These are phyloP conservation scores for Delphinella strobiligena DNA, from an alignment of 2,329 filamentous ascomycete species.

Conservation along the genomic window DNA sequence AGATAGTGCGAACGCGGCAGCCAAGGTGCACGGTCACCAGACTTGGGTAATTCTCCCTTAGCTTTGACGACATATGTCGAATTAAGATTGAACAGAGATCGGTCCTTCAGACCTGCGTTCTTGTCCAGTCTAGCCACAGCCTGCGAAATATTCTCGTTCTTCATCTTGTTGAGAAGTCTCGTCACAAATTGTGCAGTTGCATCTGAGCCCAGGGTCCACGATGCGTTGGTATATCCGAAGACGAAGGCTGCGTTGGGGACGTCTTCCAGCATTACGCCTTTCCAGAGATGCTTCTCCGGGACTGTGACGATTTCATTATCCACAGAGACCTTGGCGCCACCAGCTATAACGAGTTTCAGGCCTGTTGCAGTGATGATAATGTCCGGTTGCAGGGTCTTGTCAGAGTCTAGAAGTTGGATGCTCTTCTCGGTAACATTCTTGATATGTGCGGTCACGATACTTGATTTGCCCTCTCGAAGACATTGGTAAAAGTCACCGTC, in stretches of 20 bases:
- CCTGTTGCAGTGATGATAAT: slow-evolving; percentile 56
- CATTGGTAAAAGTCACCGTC: slow-evolving; percentile 47
- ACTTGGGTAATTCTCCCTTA: slow-evolving; percentile 33
- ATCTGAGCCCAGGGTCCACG: slow-evolving; percentile 53
- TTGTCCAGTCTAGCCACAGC: slow-evolving; percentile 34
- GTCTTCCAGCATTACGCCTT: slow-evolving; percentile 48
- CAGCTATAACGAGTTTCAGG: slow-evolving; percentile 43
- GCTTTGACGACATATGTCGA: slow-evolving; percentile 41
- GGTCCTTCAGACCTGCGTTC: slow-evolving; percentile 25
- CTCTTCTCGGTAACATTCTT: slow-evolving; percentile 35
- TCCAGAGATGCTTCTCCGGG: slow-evolving; percentile 46
- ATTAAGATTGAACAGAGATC: slow-evolving; percentile 31
- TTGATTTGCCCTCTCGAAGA: slow-evolving; percentile 38
- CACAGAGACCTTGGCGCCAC: slow-evolving; percentile 38
- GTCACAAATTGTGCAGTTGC: slow-evolving; percentile 37
- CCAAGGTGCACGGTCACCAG: slow-evolving; percentile 33
- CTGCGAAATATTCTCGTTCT: slow-evolving; percentile 27
- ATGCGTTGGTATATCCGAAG: slow-evolving; percentile 47
- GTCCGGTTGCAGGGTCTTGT: slow-evolving; percentile 40
- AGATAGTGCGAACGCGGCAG: slow-evolving; percentile 31
- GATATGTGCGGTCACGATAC: slow-evolving; percentile 45
- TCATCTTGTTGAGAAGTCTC: slow-evolving; percentile 41
- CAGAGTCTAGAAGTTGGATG: slow-evolving; percentile 35
- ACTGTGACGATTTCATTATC: slow-evolving; percentile 38
- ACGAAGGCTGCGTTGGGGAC: slow-evolving; percentile 49